These are phyloP conservation scores for Warburgia ugandensis DNA, from an alignment of 164 flowering plant genomes.

Conservation along the genomic window DNA sequence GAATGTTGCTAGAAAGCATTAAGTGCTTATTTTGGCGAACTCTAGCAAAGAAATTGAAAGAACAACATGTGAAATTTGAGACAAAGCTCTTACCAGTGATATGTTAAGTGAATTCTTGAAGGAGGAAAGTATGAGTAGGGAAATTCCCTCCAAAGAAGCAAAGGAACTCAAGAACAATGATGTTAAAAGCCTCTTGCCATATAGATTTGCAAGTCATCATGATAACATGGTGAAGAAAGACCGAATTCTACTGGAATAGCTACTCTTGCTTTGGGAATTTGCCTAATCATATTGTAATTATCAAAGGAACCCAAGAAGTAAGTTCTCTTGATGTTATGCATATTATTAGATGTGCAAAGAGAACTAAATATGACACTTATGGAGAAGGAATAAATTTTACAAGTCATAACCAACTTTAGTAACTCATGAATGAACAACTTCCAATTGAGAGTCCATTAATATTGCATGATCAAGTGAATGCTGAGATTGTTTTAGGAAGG, in stretches of 20 bases:
- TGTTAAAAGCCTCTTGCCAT: conserved; percentile 81
- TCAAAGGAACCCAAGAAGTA: conserved; percentile 95
- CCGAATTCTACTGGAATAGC: conserved; percentile 88
- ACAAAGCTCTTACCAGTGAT: conserved; percentile 81
- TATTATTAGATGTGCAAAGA: conserved; percentile 99
- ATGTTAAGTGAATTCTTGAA: conserved; percentile 73
- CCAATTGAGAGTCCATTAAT: conserved; percentile 97
- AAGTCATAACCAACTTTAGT: conserved; percentile 78
- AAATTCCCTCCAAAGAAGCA: conserved; percentile 71
- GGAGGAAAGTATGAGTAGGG: conserved; percentile 87
- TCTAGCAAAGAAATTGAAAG: conserved; percentile 97
- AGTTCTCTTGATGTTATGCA: conserved; percentile 99
- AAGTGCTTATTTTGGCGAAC: conserved; percentile 90
- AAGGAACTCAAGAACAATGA: conserved; percentile 81
- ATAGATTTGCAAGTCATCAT: conserved; percentile 96
- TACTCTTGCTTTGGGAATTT: conserved; percentile 97
- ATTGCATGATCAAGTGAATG: conserved; percentile 94
- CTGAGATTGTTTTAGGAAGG: conserved; percentile 97
- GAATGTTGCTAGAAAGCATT: conserved; percentile 84
- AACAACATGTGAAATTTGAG: conserved; percentile 90
- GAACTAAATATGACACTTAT: conserved; percentile 87
- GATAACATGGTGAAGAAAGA: conserved; percentile 88
- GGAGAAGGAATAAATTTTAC: conserved; percentile 96
- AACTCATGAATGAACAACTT: conserved; percentile 94
- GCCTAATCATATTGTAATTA: conserved; percentile 94